Percentiles rank a stretch among this genome's conserved stretches.
Conservation (phyloP, 2,329 filamentous ascomycete species). For the Venturia asperata region DNA sequence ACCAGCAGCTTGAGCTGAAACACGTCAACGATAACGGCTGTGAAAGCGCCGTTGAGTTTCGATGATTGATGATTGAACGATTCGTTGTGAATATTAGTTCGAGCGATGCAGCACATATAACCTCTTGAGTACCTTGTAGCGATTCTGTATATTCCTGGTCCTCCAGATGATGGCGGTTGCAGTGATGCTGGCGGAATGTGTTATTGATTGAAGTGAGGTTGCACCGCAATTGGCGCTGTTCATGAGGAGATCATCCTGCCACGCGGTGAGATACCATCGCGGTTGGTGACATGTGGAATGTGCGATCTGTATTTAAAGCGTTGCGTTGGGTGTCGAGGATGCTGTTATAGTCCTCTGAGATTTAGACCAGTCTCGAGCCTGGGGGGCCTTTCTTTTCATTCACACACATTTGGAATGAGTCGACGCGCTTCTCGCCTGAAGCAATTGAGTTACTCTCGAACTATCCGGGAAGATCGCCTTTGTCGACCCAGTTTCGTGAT, state of each 20-base stretch:
- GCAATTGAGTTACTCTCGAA: background rate
- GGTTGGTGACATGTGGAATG: background rate
- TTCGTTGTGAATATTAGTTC: background rate
- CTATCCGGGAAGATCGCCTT: background rate
- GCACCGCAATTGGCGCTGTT: background rate
- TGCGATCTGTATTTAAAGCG: conserved; percentile 3
- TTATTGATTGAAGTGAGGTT: background rate
- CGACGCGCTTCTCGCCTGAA: background rate
- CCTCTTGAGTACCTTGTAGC: conserved; percentile 3
- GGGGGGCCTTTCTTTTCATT: background rate
- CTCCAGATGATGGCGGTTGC: background rate
- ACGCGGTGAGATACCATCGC: background rate
- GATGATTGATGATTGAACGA: conserved; percentile 43
- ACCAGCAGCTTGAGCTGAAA: conserved; percentile 86
- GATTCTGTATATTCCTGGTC: background rate
- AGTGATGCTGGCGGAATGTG: background rate
- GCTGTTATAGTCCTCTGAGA: background rate
- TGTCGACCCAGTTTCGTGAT: too few species aligned
- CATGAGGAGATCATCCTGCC: background rate
- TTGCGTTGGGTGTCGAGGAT: background rate
- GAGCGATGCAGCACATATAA: conserved; percentile 4
- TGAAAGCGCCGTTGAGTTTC: conserved; percentile 80
- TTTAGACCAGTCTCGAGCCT: background rate
- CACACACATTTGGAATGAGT: background rate
- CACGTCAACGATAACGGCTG: conserved; percentile 76